phyloP scores from a whole-genome alignment of 2,329 filamentous ascomycete species.

The Aspergillus sergii region DNA sequence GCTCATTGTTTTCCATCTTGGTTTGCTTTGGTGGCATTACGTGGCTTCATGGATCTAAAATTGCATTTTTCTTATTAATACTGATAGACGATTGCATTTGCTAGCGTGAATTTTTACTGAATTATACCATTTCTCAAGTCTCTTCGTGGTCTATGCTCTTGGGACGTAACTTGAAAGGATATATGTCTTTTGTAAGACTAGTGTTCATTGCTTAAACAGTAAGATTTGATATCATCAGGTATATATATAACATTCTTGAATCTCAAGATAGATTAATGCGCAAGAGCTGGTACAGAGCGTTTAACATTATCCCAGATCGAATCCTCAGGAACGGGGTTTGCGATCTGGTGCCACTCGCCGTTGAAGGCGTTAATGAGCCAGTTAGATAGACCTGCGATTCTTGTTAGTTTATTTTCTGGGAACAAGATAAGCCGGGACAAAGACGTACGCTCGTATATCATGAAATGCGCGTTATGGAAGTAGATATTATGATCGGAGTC shows the following conservation, averaged over 20 bases:
- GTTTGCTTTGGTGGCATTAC: background rate
- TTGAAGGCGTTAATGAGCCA: constrained; percentile 99
- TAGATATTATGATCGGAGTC: constrained; percentile 94
- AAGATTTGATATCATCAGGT: background rate
- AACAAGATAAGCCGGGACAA: background rate
- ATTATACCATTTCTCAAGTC: background rate
- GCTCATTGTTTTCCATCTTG: background rate
- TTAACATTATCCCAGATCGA: constrained; percentile 31
- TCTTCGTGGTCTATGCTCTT: background rate
- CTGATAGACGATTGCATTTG: background rate
- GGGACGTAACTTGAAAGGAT: background rate
- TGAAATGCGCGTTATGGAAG: constrained; percentile 88
- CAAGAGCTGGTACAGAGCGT: constrained; percentile 18
- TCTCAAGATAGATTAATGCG: constrained; percentile 1
- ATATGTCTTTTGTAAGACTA: background rate
- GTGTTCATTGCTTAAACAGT: background rate
- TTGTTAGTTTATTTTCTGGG: background rate
- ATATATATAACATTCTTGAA: background rate
- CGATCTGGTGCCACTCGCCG: constrained; percentile 78
- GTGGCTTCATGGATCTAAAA: background rate
- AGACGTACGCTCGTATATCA: constrained; percentile 87
- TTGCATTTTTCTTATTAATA: background rate
- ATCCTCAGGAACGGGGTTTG: constrained; percentile 52
- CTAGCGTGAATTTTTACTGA: background rate
- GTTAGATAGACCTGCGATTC: constrained; percentile 52